phyloP scores from a whole-genome alignment of 768 basidiomycete genomes.

The Leccinellum albellum region DNA sequence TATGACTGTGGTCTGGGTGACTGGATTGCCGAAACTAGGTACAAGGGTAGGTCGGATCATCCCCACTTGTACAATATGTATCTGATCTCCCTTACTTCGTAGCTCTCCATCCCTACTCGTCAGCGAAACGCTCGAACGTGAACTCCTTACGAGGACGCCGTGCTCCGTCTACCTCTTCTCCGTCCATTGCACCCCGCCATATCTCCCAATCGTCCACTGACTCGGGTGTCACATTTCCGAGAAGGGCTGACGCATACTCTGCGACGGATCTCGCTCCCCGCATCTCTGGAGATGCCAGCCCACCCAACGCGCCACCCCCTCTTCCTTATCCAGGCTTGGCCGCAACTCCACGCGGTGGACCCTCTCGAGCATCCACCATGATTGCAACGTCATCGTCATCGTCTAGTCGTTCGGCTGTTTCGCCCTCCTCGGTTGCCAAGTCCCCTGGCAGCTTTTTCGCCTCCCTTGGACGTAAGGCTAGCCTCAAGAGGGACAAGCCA shows the following conservation, averaged over 20 bases:
- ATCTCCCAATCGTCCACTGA: conserved; percentile 68
- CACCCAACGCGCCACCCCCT: conserved; percentile 52
- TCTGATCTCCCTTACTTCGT: conserved; percentile 1
- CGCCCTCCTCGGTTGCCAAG: conserved; percentile 40
- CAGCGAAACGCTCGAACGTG: conserved; percentile 26
- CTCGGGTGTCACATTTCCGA: conserved; percentile 77
- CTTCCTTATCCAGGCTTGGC: conserved; percentile 78
- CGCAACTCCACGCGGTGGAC: conserved; percentile 24
- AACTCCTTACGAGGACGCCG: conserved; percentile 22
- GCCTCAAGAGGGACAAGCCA: conserved; percentile 40
- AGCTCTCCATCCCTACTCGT: conserved; percentile 21
- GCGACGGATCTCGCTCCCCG: conserved; percentile 70
- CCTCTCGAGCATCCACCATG: conserved; percentile 30
- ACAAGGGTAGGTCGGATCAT: conserved; percentile 43
- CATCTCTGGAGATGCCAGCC: conserved; percentile 43
- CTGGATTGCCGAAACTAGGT: conserved; percentile 62
- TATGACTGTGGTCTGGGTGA: conserved; percentile 73
- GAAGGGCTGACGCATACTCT: conserved; percentile 69
- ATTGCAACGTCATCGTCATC: conserved; percentile 44
- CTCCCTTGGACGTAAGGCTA: conserved; percentile 69
- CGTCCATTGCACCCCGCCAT: conserved; percentile 57
- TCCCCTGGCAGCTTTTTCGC: conserved; percentile 65
- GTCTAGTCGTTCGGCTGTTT: conserved; percentile 42
- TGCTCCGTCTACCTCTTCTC: conserved; percentile 38
- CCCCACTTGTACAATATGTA: neutral